These are phyloP conservation scores for Tripterygium wilfordii DNA, from an alignment of 177 flowering plant species.

Conservation along the genomic window DNA sequence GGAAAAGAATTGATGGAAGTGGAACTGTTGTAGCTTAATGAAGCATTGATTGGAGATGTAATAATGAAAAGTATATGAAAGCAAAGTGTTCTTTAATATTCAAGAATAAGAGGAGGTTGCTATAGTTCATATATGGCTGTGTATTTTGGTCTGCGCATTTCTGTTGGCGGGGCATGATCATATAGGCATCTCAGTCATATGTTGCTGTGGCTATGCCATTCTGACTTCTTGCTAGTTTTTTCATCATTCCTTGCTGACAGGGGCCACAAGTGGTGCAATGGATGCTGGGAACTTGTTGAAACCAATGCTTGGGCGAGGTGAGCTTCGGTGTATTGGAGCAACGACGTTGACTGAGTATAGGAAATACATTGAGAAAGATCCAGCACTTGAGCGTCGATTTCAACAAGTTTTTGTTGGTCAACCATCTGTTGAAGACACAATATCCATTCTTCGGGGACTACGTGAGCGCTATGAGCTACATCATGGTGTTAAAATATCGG, in stretches of 20 bases:
- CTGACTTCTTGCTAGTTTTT: background rate
- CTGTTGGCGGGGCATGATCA: too few species aligned
- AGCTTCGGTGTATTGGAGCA: slow-evolving; percentile 91
- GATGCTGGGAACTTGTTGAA: slow-evolving; percentile 91
- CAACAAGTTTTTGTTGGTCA: slow-evolving; percentile 86
- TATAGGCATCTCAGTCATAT: too few species aligned
- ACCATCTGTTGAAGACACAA: slow-evolving; percentile 86
- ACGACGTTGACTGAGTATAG: slow-evolving; percentile 89
- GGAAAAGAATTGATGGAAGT: too few species aligned
- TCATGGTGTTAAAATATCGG: slow-evolving; percentile 92
- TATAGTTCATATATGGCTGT: too few species aligned
- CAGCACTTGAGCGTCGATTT: slow-evolving; percentile 92
- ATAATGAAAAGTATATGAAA: too few species aligned
- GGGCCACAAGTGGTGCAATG: slow-evolving; percentile 84
- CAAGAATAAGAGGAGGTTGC: too few species aligned
- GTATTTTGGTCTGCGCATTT: too few species aligned
- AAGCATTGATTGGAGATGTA: too few species aligned
- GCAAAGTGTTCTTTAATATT: too few species aligned
- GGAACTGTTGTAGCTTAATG: too few species aligned
- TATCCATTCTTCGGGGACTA: slow-evolving; percentile 84
- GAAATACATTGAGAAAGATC: slow-evolving; percentile 89
- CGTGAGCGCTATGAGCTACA: slow-evolving; percentile 87
- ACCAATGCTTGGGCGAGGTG: slow-evolving; percentile 94
- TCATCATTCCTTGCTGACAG: slow-evolving; percentile 18
- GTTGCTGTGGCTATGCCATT: too few species aligned